These are phyloP conservation scores for Cyclotella baltica DNA, from an alignment of 108 stramenopile genomes.

Conservation along the genomic window DNA sequence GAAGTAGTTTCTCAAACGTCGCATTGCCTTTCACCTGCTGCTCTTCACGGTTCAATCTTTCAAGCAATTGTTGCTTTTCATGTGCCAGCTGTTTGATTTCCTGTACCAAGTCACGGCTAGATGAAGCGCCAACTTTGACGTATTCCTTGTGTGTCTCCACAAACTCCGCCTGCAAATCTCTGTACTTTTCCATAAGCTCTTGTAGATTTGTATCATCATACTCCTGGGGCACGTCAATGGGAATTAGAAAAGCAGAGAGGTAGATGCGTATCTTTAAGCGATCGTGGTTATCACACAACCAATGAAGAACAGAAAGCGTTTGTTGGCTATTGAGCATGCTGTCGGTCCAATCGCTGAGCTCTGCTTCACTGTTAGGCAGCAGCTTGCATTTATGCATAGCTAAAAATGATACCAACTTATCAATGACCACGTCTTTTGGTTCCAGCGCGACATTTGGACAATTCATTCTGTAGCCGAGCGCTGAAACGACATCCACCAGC, in stretches of 20 bases:
- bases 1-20: conserved; percentile 27
- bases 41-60: conserved; percentile 29
- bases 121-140: conserved; percentile 37
- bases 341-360: conserved; percentile 11
- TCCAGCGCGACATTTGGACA: conserved; percentile 38
- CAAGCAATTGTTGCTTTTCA: conserved; percentile 60
- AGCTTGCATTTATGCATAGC: conserved; percentile 68
- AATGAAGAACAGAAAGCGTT: conserved; percentile 62
- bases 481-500: conserved; percentile 63
- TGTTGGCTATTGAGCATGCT: conserved; percentile 39
- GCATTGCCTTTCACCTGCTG: conserved; percentile 2
- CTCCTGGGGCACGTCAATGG: conserved; percentile 76
- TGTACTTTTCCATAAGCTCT: conserved; percentile 61
- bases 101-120: conserved; percentile 41
- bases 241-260: conserved; percentile 69
- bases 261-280: conserved; percentile 74
- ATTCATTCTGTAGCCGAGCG: conserved; percentile 57
- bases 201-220: conserved; percentile 51
- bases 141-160: conserved; percentile 75
- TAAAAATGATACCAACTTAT: conserved; percentile 67
- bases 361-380: conserved; percentile 44
- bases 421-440: conserved; percentile 25
- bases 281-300: conserved; percentile 62
- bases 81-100: conserved; percentile 68
- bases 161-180: conserved; percentile 78